phyloP scores from a whole-genome alignment of 2,329 filamentous ascomycete genomes.

The Penicillium sp. region DNA sequence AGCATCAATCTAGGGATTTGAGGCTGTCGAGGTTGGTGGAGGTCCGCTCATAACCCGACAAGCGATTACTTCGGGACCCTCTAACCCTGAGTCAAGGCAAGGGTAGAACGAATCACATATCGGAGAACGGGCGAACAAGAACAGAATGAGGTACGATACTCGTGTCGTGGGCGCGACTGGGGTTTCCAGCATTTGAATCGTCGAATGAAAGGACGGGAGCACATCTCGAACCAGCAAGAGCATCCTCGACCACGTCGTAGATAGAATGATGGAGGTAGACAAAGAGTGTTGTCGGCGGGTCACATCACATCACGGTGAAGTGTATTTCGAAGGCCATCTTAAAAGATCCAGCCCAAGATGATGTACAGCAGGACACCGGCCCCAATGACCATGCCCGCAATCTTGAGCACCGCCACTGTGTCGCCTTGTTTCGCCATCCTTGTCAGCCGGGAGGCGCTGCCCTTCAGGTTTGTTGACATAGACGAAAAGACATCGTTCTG shows the following conservation, averaged over 20 bases:
- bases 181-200: background rate
- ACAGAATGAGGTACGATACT: background rate
- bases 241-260: background rate
- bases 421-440: constrained; percentile 91
- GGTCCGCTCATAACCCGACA: background rate
- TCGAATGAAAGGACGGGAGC: background rate
- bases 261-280: background rate
- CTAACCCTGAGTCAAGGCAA: background rate
- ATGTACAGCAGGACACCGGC: constrained; percentile 76
- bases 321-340: background rate
- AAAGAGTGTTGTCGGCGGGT: background rate
- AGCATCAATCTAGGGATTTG: constrained; percentile 5
- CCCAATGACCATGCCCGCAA: constrained; percentile 78
- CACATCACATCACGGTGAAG: background rate
- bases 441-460: constrained; percentile 76
- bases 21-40: background rate
- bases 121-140: background rate
- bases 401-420: constrained; percentile 84
- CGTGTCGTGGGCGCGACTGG: background rate
- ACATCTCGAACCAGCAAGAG: constrained; percentile 22
- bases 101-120: background rate
- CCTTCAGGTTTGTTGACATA: constrained; percentile 79
- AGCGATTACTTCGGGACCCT: background rate
- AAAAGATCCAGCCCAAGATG: constrained; percentile 63
- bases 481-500: constrained; percentile 88